Conservation (phyloP, 768 basidiomycete species). For the Megacollybia marginata region DNA sequence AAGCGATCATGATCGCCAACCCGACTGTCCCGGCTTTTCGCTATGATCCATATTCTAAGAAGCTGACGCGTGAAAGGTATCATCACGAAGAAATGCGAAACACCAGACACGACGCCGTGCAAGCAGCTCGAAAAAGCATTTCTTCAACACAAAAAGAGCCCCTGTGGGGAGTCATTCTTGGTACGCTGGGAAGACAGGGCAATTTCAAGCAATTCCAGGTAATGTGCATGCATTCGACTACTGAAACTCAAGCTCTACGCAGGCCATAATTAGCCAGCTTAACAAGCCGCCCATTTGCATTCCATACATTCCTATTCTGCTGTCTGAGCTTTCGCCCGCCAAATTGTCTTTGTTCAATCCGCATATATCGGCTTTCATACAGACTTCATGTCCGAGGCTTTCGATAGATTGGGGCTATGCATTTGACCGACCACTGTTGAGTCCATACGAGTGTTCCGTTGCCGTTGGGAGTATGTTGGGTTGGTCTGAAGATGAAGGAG, state of each 20-base stretch:
- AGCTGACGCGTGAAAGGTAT: constrained; percentile 88
- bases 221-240: not conserved
- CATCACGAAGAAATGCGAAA: constrained; percentile 82
- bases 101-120: constrained; percentile 68
- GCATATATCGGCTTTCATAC: constrained; percentile 84
- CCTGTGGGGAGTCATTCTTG: constrained; percentile 91
- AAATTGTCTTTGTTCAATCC: constrained; percentile 81
- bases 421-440: constrained; percentile 81
- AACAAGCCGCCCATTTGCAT: constrained; percentile 29
- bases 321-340: constrained; percentile 95
- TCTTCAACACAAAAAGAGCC: constrained; percentile 10
- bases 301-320: constrained; percentile 82
- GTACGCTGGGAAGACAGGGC: constrained; percentile 92
- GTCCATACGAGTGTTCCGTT: constrained; percentile 89
- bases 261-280: constrained; percentile 67
- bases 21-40: constrained; percentile 91
- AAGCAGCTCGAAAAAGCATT: constrained; percentile 63
- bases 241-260: not conserved
- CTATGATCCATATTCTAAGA: constrained; percentile 98
- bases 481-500: constrained; percentile 46
- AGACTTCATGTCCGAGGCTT: constrained; percentile 93
- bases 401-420: constrained; percentile 99
- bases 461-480: constrained; percentile 62
- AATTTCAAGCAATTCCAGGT: constrained; percentile 84
- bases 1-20: constrained; percentile 99